Base-by-base conservation (phyloP, 148 eudicot genomes). In the Spergularia bocconei region DNA sequence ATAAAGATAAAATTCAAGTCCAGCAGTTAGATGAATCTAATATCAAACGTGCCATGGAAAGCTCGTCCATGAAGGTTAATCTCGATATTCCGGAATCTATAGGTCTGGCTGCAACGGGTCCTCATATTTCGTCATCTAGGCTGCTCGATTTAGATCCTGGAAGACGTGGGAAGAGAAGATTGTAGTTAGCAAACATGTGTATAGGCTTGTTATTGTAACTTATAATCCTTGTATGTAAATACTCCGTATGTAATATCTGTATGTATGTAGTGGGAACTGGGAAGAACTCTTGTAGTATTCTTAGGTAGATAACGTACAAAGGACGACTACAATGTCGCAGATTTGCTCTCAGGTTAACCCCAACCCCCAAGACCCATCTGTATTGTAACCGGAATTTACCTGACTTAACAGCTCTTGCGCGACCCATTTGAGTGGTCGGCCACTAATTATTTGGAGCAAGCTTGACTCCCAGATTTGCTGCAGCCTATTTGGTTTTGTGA, bases 41-140 rank as follows among this genome's bases (percentile, higher is more conserved):
- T 53, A 82, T 74, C 67, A 92, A 89, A 76, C 93, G 85, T 70
- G 82, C 73, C 7, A 80, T 69, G 39, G 88, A 84, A 3, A 81
- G 88, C 63, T 82, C 87, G 61, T 87, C 92, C 12, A 84, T 84
- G 84, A 81, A 76, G 53, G 83, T 83, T 33, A 73, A 84, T 81
- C 90, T 95, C 41, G 99, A 95, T 80, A 95, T 95, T 58, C 99
- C 99, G 0, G 99, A 95, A 79, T 95, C 99, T 23, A 70, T 95
- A 72, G 99, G 97, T 74, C 82, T 95, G 25, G 67, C 82, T 64
- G 61, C 82, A 47, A 75, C 89, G 17, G 54, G 78, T 17, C 86
- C 89, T 33, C 77, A 50, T 53, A 78, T 82, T 57, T 78, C 93
- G 23, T 89, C 91, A 38, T 84, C 94, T 51, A 87, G 94, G 88